A percentile compares a stretch with the other conserved stretches of the same genome.
phyloP scores from a whole-genome alignment of 1,284 basidiomycete genomes.

The Tylopilus sp. region DNA sequence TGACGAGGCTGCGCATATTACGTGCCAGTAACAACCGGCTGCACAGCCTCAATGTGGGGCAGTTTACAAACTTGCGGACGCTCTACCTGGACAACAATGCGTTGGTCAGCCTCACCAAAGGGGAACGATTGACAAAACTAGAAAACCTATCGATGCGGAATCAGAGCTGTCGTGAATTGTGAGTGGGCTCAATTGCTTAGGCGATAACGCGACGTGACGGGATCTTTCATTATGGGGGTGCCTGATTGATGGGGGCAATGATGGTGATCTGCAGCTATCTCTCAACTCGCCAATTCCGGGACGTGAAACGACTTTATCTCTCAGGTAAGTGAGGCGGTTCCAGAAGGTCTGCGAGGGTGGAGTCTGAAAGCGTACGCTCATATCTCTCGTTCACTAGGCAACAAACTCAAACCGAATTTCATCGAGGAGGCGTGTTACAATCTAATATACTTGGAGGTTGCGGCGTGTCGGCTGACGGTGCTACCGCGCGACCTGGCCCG shows the following conservation, averaged over 20 bases:
- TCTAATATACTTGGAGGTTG: slow-evolving; percentile 89
- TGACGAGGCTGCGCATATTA: slow-evolving; percentile 78
- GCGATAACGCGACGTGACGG: slow-evolving; percentile 33
- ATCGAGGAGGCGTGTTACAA: slow-evolving; percentile 75
- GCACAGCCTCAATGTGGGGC: slow-evolving; percentile 61
- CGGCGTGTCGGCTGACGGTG: slow-evolving; percentile 79
- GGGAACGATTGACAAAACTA: slow-evolving; percentile 60
- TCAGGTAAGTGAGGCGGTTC: slow-evolving; percentile 60
- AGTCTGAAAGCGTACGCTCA: slow-evolving; percentile 7
- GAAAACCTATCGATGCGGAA: slow-evolving; percentile 92
- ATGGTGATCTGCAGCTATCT: slow-evolving; percentile 47
- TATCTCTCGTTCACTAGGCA: slow-evolving; percentile 37
- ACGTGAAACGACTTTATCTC: slow-evolving; percentile 90
- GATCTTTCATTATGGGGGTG: slow-evolving; percentile 36
- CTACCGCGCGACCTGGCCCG: slow-evolving; percentile 68
- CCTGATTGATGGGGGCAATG: slow-evolving; percentile 36
- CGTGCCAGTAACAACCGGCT: slow-evolving; percentile 84
- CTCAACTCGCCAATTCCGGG: slow-evolving; percentile 73
- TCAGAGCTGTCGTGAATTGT: slow-evolving; percentile 75
- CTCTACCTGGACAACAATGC: slow-evolving; percentile 90
- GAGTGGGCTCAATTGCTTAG: slow-evolving; percentile 38
- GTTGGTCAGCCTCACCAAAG: slow-evolving; percentile 53
- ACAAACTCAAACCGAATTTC: slow-evolving; percentile 43
- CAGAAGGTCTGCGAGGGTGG: slow-evolving; percentile 6
- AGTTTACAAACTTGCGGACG: slow-evolving; percentile 76